Base-by-base conservation (phyloP, 148 eudicot genomes). In the Salicornia ramosissima region DNA sequence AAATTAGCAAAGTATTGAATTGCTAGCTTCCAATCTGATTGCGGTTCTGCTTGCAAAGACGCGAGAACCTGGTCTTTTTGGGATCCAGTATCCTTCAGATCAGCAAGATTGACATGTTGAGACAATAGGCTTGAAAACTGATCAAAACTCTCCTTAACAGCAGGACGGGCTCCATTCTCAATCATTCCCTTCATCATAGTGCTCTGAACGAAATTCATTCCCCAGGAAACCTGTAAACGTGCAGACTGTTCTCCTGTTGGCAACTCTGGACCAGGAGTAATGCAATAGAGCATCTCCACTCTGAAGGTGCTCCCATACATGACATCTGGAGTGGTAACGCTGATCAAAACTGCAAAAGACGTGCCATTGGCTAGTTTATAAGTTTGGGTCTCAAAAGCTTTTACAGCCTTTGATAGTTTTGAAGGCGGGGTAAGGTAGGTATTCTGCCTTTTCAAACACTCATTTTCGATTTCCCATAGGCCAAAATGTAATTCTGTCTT, bases 181-280 rank as follows among this genome's bases (percentile, higher is more conserved):
- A 93, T 86, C 92, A 93, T 87, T 68, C 96, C 89, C 82, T 83
- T 88, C 92, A 93, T 88, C 96, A 93, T 90, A 59, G 96, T 88
- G 71, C 90, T 94, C 79, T 94, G n/a, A n/a, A 42, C 71, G 73
- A 94, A 94, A 78, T 94, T 94, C 65, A 83, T 68, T 31, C 97
- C 78, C 89, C 89, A 94, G 9, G 98, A 90, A 70, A 87, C 67
- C 18, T 84, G 88, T 68, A 94, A 61, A 13, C 77, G 82, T 21
- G 97, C 80, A 63, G 88, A 84, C 74, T 84, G 89, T 53, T 94
- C 92, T 71, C 91, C 92, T 26, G 97, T 85, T 34, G 92, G 89
- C 54, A 87, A 81, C 65, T 90, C 98, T 42, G 92, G 87, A n/a
- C 98, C 98, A 14, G 89, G 85, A 31, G 88, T 85, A 34, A 90